Conservation (phyloP, 2,329 filamentous ascomycete species). For the Colletotrichum sp. region DNA sequence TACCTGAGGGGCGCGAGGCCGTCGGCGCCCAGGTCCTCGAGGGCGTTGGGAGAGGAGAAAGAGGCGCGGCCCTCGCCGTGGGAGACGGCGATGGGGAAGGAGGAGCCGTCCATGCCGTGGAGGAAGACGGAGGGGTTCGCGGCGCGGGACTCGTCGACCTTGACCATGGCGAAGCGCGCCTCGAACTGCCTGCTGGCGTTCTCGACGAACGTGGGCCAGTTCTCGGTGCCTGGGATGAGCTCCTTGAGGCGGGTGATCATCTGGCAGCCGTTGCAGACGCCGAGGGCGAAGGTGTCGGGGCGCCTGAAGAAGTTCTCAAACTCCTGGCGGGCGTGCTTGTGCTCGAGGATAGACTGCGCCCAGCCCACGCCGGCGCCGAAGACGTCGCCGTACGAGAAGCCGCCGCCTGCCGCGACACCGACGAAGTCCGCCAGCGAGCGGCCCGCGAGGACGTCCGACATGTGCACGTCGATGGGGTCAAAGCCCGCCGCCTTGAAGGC, state of each 20-base stretch:
- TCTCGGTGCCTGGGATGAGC: constrained; percentile 81
- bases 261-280: constrained; percentile 97
- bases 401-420: constrained; percentile 92
- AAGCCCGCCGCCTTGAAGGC: constrained; percentile 93
- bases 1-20: constrained; percentile 82
- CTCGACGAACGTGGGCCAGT: constrained; percentile 86
- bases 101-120: constrained; percentile 82
- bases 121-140: constrained; percentile 79
- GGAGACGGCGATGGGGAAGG: constrained; percentile 84
- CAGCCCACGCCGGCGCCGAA: constrained; percentile 95
- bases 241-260: constrained; percentile 82
- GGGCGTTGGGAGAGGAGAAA: constrained; percentile 61
- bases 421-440: constrained; percentile 83
- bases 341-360: constrained; percentile 91
- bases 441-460: constrained; percentile 87
- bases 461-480: constrained; percentile 91
- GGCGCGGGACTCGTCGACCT: constrained; percentile 57
- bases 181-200: constrained; percentile 92
- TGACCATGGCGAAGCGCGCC: constrained; percentile 84
- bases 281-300: constrained; percentile 87
- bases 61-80: constrained; percentile 89
- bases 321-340: constrained; percentile 75
- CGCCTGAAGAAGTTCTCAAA: constrained; percentile 88
- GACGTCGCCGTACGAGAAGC: constrained; percentile 89
- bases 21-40: constrained; percentile 62